phyloP scores from a whole-genome alignment of 179 eudicot genomes.

The Silene noctiflora region DNA sequence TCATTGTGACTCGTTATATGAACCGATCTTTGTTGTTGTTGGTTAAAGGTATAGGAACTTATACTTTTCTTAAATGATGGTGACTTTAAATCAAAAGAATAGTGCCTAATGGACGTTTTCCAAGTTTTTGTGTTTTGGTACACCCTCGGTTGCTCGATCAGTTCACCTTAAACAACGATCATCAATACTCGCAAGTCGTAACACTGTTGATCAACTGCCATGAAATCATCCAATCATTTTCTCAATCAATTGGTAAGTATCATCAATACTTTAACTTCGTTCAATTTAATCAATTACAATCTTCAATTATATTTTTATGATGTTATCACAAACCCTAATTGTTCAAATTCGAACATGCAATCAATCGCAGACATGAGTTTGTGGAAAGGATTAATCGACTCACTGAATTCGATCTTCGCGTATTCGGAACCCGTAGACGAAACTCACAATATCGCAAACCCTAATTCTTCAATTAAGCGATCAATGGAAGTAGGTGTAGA shows the following conservation, averaged over 20 bases:
- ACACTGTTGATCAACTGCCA: not conserved
- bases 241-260: constrained; percentile 21
- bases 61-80: too few species aligned
- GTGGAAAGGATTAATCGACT: constrained; percentile 48
- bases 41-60: too few species aligned
- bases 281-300: not conserved
- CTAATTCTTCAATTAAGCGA: constrained; percentile 30
- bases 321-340: not conserved
- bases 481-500: constrained; percentile 49
- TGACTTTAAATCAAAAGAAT: too few species aligned
- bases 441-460: constrained; percentile 36
- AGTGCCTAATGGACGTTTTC: too few species aligned
- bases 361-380: constrained; percentile 51
- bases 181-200: not conserved
- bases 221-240: constrained; percentile 19
- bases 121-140: too few species aligned
- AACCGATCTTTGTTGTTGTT: too few species aligned
- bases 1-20: too few species aligned
- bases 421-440: constrained; percentile 32
- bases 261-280: not conserved
- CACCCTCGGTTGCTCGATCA: not conserved
- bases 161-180: not conserved
- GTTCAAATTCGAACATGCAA: not conserved
- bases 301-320: not conserved
- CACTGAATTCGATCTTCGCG: constrained; percentile 48